Evolutionary conservation across 139 green algal species (phyloP), one percentile per base, ranked within the genome.

Genomic region (Volvox reticuliferus): DNA sequence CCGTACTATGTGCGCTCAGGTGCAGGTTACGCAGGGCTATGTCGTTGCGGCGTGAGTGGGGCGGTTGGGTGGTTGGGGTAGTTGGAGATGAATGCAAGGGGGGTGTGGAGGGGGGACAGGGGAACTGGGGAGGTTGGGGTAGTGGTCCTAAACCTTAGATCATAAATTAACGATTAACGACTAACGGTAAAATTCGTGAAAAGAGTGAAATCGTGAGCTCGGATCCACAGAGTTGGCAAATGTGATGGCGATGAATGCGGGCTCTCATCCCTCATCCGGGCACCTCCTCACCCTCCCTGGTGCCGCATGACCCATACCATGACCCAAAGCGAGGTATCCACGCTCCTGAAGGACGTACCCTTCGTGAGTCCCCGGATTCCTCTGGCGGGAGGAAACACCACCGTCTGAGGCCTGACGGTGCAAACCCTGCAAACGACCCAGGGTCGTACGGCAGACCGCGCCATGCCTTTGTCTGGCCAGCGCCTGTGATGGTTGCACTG

Each of bases 1-100:
- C 85, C 26, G 1, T 82, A 68, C 85, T 89, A 14, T 89, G 85
- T 22, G 85, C 69, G 18, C 24, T 89, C 1, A 82, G 85, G 85
- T 89, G 69, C 1, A 68, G 18, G 85, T 1, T 35, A 3, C 24
- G n/a, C 22, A 36, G 79, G 12, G 19, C 2, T 44, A 35, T 26
- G 18, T 84, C n/a, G n/a, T 28, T 28, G 18, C 33, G 26, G 9
- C 6, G 36, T 84, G 37, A 12, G 20, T 35, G 77, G 33, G 77
- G n/a, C n/a, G n/a, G n/a, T n/a, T n/a, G 62, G 62, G 19, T 24
- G 62, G 62, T 5, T 24, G 21, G 24, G 65, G 65, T 30, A 28
- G 65, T 30, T 24, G 65, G 65, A 32, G 18, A 17, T 12, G 35
- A 16, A 28, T 33, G 13, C n/a, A 12, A 24, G 26, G n/a, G 12